Conservation (phyloP, 2,329 filamentous ascomycete species). For the Fusarium domesticum region DNA sequence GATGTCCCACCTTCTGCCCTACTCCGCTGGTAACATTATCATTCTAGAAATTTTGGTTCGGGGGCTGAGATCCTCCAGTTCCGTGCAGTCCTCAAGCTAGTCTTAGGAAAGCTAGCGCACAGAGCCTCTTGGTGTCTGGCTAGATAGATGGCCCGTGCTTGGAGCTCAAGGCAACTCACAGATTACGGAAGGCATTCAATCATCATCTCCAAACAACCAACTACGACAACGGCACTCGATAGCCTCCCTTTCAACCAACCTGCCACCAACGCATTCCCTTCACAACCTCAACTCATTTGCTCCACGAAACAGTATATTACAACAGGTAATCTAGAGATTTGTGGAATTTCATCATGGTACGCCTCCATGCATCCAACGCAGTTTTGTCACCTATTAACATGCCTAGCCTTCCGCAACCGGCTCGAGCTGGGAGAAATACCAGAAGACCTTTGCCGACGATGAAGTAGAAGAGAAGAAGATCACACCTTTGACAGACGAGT, state of each 20-base stretch:
- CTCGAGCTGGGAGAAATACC: constrained; percentile 96
- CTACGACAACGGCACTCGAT: constrained; percentile 19
- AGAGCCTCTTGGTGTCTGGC: constrained; percentile 18
- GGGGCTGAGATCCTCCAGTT: constrained; percentile 40
- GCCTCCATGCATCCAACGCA: constrained; percentile 6
- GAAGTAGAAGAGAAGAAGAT: constrained; percentile 99
- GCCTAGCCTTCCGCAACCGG: constrained; percentile 89
- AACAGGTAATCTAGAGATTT: constrained; percentile 10
- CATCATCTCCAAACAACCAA: constrained; percentile 31
- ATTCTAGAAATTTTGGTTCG: constrained; percentile 41
- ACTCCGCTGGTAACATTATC: constrained; percentile 34
- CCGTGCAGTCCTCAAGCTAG: constrained; percentile 30
- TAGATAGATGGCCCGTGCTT: constrained; percentile 29
- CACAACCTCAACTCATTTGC: neutral
- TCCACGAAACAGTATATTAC: neutral
- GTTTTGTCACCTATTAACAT: constrained; percentile 23
- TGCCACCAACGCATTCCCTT: neutral
- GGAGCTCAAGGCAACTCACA: constrained; percentile 40
- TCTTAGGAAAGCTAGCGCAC: constrained; percentile 24
- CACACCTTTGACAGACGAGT: constrained; percentile 94
- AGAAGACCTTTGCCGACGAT: constrained; percentile 94
- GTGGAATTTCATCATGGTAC: constrained; percentile 43
- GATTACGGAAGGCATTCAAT: constrained; percentile 41
- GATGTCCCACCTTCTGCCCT: constrained; percentile 42
- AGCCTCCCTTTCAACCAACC: constrained; percentile 7